Percentiles rank a stretch among this genome's conserved stretches.
phyloP scores from a whole-genome alignment of 2,329 filamentous ascomycete genomes.

The Ascochyta rabiei region DNA sequence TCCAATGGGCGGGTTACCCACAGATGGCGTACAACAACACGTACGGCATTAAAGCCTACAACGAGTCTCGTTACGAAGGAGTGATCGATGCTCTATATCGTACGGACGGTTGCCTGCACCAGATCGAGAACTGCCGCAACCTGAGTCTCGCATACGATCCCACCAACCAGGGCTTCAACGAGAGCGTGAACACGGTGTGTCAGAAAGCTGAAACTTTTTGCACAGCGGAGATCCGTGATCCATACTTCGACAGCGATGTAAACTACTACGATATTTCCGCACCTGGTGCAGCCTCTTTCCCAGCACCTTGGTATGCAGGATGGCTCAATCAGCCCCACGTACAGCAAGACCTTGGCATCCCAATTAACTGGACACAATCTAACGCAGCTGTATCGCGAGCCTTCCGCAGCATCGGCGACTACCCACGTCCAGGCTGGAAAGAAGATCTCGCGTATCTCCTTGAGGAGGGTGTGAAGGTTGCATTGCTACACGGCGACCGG shows the following conservation, averaged over 20 bases:
- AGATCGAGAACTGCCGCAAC: slow-evolving; percentile 58
- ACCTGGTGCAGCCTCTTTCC: slow-evolving; percentile 50
- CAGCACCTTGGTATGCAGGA: slow-evolving; percentile 55
- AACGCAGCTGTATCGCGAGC: slow-evolving; percentile 51
- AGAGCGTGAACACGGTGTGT: slow-evolving; percentile 51
- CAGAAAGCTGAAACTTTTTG: slow-evolving; percentile 55
- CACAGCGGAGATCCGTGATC: slow-evolving; percentile 51
- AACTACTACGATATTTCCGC: slow-evolving; percentile 66
- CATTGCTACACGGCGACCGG: slow-evolving; percentile 41
- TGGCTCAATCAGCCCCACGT: slow-evolving; percentile 65
- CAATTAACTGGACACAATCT: slow-evolving; percentile 62
- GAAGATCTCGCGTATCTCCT: slow-evolving; percentile 60
- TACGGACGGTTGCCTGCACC: slow-evolving; percentile 60
- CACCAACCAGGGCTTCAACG: slow-evolving; percentile 50
- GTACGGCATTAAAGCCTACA: slow-evolving; percentile 61
- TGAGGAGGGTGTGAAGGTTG: slow-evolving; percentile 51
- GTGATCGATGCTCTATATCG: slow-evolving; percentile 54
- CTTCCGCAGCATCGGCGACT: slow-evolving; percentile 58
- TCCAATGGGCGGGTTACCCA: slow-evolving; percentile 57
- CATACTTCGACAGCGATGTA: slow-evolving; percentile 53
- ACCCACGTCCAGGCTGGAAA: slow-evolving; percentile 55
- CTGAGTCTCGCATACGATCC: slow-evolving; percentile 58
- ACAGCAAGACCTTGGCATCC: slow-evolving; percentile 61
- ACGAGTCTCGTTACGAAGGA: slow-evolving; percentile 54
- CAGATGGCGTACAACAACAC: slow-evolving; percentile 64